Percentiles rank a stretch among this genome's conserved stretches.
These are phyloP conservation scores for Populus trichocarpa DNA, from an alignment of 441 rosid genomes.

Conservation along the genomic window DNA sequence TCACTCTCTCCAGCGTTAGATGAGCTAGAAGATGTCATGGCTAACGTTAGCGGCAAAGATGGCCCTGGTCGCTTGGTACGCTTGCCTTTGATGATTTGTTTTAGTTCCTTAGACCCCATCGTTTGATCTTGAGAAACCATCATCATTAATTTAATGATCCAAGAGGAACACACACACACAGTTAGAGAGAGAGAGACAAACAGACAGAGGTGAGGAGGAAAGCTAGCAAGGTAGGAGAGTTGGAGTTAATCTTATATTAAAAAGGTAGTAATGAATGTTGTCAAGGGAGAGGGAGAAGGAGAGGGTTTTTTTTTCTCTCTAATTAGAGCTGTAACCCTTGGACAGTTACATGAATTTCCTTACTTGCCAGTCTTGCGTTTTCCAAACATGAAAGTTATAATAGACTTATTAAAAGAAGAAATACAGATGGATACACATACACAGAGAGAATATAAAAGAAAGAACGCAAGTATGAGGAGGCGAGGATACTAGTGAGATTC, in stretches of 20 bases:
- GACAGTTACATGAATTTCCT: constrained; percentile 24
- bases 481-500: constrained; percentile 55
- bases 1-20: constrained; percentile 23
- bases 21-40: constrained; percentile 23
- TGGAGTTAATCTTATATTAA: neutral
- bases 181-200: neutral
- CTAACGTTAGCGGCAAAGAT: constrained; percentile 25
- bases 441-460: neutral
- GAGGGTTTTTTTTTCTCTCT: neutral
- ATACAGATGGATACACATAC: constrained; percentile 1
- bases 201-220: neutral
- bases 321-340: constrained; percentile 14
- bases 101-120: constrained; percentile 16
- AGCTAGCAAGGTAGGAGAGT: neutral
- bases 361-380: constrained; percentile 33
- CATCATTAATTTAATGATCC: constrained; percentile 28
- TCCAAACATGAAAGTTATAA: constrained; percentile 30
- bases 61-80: constrained; percentile 73
- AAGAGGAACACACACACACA: neutral
- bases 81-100: constrained; percentile 50
- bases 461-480: constrained; percentile 25
- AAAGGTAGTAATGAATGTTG: neutral
- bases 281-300: neutral
- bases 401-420: constrained; percentile 6
- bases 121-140: constrained; percentile 7